These are phyloP conservation scores for Dorcoceras hygrometricum DNA, from an alignment of 257 asterid genomes.

Conservation along the genomic window DNA sequence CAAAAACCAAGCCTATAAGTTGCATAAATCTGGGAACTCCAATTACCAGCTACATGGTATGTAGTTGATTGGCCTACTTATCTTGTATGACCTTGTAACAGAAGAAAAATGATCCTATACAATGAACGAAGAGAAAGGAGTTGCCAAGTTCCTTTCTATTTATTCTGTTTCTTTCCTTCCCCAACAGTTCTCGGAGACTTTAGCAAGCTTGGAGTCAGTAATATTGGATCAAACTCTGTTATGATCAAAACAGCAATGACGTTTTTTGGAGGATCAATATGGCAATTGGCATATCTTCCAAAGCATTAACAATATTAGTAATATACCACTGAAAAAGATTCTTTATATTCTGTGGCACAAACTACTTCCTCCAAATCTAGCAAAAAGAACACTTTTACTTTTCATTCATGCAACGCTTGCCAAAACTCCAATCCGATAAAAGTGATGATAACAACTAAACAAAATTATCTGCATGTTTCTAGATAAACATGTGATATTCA, in stretches of 20 bases:
- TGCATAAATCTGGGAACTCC: conserved; percentile 1
- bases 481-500: not conserved
- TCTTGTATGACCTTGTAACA: not conserved
- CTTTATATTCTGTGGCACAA: not conserved
- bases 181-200: not conserved
- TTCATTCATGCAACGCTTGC: not conserved
- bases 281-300: not conserved
- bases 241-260: not conserved
- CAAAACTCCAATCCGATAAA: not conserved
- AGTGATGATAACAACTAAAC: not conserved
- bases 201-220: not conserved
- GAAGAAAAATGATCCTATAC: not conserved
- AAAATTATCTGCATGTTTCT: not conserved
- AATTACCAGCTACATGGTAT: conserved; percentile 4
- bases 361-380: conserved; percentile 1
- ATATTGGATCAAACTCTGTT: not conserved
- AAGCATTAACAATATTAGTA: conserved; percentile 5
- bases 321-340: not conserved
- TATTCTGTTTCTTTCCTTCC: not conserved
- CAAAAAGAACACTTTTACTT: not conserved
- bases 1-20: conserved; percentile 16
- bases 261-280: not conserved
- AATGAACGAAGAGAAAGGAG: not conserved
- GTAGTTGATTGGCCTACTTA: not conserved
- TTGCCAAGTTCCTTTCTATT: not conserved